phyloP scores from a whole-genome alignment of 2,329 filamentous ascomycete species.

The Talaromyces sp. region DNA sequence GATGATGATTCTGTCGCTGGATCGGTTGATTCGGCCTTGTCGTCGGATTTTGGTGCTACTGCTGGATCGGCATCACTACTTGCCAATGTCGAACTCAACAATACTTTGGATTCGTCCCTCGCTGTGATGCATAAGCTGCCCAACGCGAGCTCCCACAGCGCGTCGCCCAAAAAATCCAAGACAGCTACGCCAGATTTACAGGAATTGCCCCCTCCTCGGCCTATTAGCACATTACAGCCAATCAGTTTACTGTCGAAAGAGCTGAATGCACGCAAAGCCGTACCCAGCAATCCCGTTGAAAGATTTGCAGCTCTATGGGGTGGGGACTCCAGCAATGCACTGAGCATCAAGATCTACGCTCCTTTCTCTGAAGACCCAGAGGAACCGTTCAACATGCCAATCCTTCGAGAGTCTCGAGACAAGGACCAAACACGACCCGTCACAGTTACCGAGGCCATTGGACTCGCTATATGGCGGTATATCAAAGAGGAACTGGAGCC shows the following conservation, averaged over 20 bases:
- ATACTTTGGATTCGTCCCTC: slow-evolving; percentile 47
- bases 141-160: slow-evolving; percentile 25
- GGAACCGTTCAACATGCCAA: slow-evolving; percentile 54
- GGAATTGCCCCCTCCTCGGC: slow-evolving; percentile 55
- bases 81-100: slow-evolving; percentile 43
- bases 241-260: slow-evolving; percentile 56
- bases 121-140: slow-evolving; percentile 39
- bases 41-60: slow-evolving; percentile 51
- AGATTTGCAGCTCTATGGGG: slow-evolving; percentile 57
- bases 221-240: slow-evolving; percentile 55
- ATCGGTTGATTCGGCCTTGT: slow-evolving; percentile 45
- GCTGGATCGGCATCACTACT: slow-evolving; percentile 55
- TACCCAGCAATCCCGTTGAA: slow-evolving; percentile 57
- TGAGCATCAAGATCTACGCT: slow-evolving; percentile 60
- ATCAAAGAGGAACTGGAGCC: slow-evolving; percentile 55
- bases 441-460: slow-evolving; percentile 59
- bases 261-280: slow-evolving; percentile 52
- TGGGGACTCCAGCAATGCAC: slow-evolving; percentile 54
- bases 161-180: slow-evolving; percentile 50
- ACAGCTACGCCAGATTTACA: slow-evolving; percentile 48
- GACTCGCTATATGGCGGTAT: slow-evolving; percentile 58
- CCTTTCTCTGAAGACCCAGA: slow-evolving; percentile 54
- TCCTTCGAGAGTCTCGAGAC: slow-evolving; percentile 53
- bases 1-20: slow-evolving; percentile 46
- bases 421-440: slow-evolving; percentile 43